These are phyloP conservation scores for Tolypocladium cylindrosporum DNA, from an alignment of 2,329 filamentous ascomycete genomes.

Conservation along the genomic window DNA sequence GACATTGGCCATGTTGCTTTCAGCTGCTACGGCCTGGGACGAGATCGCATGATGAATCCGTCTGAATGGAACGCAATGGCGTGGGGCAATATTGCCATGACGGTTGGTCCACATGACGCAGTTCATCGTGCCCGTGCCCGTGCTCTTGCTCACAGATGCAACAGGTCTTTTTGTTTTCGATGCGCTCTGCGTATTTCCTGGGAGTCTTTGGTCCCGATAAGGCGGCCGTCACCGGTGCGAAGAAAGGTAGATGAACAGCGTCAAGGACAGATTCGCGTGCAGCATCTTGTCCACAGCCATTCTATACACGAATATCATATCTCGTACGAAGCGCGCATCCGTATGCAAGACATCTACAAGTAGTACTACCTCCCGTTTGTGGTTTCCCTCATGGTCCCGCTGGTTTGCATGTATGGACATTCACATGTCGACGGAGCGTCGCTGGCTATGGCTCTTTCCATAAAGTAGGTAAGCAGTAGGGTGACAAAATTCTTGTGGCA, in stretches of 20 bases:
- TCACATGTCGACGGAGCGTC: neutral
- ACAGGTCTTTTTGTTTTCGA: constrained; percentile 44
- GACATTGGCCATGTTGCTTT: constrained; percentile 60
- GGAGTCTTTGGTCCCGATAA: constrained; percentile 47
- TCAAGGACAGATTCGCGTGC: neutral
- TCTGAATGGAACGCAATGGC: constrained; percentile 56
- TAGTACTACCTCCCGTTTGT: neutral
- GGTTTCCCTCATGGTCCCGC: neutral
- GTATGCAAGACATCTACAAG: no score
- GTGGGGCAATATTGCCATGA: constrained; percentile 64
- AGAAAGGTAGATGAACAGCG: constrained; percentile 15
- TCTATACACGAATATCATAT: neutral
- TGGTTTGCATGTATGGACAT: neutral
- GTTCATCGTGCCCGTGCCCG: neutral
- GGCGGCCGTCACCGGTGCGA: constrained; percentile 5
- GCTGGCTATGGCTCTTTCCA: neutral
- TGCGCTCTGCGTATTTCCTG: constrained; percentile 45
- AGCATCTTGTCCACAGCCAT: neutral
- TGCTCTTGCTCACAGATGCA: neutral
- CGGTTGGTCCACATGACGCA: constrained; percentile 27
- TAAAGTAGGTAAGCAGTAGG: no score
- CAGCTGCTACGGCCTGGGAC: constrained; percentile 48
- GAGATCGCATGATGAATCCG: constrained; percentile 40
- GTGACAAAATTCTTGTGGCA: neutral
- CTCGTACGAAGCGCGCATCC: neutral